Evolutionary conservation across 2,329 filamentous ascomycete genomes (phyloP).

Genomic region (Knoxdaviesia capensis): DNA sequence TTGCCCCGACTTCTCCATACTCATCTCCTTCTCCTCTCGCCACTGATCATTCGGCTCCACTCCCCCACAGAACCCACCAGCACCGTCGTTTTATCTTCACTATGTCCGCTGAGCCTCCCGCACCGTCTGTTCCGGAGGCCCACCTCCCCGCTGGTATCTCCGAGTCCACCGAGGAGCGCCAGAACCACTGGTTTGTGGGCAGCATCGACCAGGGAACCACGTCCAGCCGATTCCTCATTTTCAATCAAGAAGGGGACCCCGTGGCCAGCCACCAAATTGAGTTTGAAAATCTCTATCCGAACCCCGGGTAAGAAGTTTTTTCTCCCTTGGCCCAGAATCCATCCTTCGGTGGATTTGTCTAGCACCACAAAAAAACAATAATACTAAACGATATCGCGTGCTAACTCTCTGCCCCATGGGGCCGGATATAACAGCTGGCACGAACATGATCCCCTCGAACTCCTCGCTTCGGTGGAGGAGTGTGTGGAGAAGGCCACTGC

Average conservation of each 20-base stretch:
- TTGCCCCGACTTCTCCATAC: too few relatives aligned
- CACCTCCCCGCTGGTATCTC: too few relatives aligned
- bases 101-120: too few relatives aligned
- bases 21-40: too few relatives aligned
- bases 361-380: slow-evolving; percentile 1
- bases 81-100: too few relatives aligned
- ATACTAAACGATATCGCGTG: too few relatives aligned
- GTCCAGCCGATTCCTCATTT: slow-evolving; percentile 76
- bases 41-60: too few relatives aligned
- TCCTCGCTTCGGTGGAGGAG: slow-evolving; percentile 52
- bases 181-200: slow-evolving; percentile 39
- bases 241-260: slow-evolving; percentile 58
- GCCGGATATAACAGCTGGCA: slow-evolving; percentile 44
- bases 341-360: background rate
- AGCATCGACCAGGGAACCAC: slow-evolving; percentile 86
- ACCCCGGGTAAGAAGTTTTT: slow-evolving; percentile 47
- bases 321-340: background rate
- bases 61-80: too few relatives aligned
- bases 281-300: slow-evolving; percentile 66
- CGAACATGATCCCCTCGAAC: slow-evolving; percentile 65
- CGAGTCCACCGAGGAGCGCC: too few relatives aligned
- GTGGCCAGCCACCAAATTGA: slow-evolving; percentile 73
- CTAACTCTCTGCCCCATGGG: too few relatives aligned
- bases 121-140: too few relatives aligned
- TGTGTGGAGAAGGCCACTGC: slow-evolving; percentile 63